Percentiles rank a stretch among this genome's conserved stretches.
Conservation (phyloP, 768 basidiomycete species). For the Tephrocybe rancida region DNA sequence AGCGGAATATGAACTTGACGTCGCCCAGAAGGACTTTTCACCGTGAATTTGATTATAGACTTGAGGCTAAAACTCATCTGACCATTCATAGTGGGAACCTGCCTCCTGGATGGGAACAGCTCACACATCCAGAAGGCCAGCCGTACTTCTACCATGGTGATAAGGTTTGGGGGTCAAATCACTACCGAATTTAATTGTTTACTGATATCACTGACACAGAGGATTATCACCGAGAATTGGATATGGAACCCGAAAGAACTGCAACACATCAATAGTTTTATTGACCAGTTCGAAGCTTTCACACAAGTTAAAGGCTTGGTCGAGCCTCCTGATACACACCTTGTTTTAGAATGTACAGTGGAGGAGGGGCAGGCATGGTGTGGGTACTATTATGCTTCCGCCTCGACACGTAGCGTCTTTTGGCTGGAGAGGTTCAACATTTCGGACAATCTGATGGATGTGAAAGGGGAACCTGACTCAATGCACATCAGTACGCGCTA, state of each 20-base stretch:
- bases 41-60: not conserved
- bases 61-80: not conserved
- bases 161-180: not conserved
- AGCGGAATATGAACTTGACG: not conserved
- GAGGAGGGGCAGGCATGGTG: not conserved
- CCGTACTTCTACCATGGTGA: not conserved
- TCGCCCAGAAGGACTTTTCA: not conserved
- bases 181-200: not conserved
- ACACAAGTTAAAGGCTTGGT: not conserved
- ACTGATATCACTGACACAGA: not conserved
- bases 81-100: not conserved
- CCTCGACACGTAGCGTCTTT: not conserved
- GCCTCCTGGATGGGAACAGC: constrained; percentile 1
- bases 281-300: constrained; percentile 1
- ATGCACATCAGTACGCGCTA: not conserved
- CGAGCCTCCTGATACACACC: constrained; percentile 2
- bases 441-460: not conserved
- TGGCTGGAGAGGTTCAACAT: constrained; percentile 6
- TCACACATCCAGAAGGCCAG: constrained; percentile 1
- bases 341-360: constrained; percentile 6
- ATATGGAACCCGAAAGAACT: constrained; percentile 4
- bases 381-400: constrained; percentile 9
- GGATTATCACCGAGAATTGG: constrained; percentile 10
- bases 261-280: not conserved
- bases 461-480: not conserved